A percentile compares a stretch with the other conserved stretches of the same genome.
Evolutionary conservation across 148 eudicot species (phyloP).

Genomic region (Arctostaphylos glauca): DNA sequence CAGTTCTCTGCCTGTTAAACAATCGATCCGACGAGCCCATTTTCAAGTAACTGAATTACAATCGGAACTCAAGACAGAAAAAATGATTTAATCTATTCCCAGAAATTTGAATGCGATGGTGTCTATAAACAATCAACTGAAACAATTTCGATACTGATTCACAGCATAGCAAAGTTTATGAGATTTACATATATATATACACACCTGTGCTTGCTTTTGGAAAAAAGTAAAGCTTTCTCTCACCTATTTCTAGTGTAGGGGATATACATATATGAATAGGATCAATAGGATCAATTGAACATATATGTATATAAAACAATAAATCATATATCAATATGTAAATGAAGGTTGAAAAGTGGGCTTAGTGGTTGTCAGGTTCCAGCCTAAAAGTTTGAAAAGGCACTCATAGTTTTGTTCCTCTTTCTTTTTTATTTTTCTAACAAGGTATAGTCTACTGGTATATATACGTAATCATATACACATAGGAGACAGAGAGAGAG

Average conservation of each 20-base stretch:
- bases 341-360: neutral
- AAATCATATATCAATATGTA: neutral
- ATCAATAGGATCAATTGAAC: neutral
- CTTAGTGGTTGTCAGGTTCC: constrained; percentile 21
- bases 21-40: constrained; percentile 68
- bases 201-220: neutral
- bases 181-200: too few species aligned
- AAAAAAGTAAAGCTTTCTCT: constrained; percentile 7
- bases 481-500: neutral
- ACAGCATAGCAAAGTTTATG: neutral
- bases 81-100: neutral
- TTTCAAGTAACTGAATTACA: neutral
- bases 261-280: neutral
- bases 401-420: neutral
- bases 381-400: constrained; percentile 30
- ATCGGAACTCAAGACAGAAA: neutral
- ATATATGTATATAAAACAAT: too few species aligned
- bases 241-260: neutral
- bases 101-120: neutral
- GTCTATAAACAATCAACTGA: neutral
- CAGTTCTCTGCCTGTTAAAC: constrained; percentile 54
- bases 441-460: neutral
- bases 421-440: neutral
- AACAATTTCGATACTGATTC: neutral
- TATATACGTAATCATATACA: neutral